Percentiles rank a stretch among this genome's conserved stretches.
Evolutionary conservation across 202 grass and related monocot species (phyloP).

Genomic region (Schoenoplectus triqueter): DNA sequence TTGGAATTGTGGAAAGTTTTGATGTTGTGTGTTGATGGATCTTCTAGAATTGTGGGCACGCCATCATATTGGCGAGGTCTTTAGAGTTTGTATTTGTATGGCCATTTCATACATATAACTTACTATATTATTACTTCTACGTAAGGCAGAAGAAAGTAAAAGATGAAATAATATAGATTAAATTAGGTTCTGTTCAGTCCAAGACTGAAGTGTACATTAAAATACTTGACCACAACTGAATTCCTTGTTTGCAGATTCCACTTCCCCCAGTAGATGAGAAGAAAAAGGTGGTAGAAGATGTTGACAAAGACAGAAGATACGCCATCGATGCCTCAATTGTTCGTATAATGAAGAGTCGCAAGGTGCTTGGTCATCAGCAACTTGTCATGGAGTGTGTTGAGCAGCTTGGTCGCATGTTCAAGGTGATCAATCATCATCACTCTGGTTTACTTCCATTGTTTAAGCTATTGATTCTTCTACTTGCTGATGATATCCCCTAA

Average conservation of each 20-base stretch:
- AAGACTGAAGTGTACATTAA: background rate
- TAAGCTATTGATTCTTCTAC: no score
- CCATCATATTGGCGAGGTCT: background rate
- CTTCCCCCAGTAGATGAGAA: slow-evolving; percentile 87
- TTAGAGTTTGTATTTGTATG: background rate
- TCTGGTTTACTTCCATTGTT: no score
- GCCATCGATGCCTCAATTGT: slow-evolving; percentile 98
- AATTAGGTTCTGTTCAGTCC: slow-evolving; percentile 13
- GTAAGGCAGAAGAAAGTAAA: no score
- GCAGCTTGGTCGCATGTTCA: slow-evolving; percentile 97
- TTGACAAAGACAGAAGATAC: slow-evolving; percentile 97
- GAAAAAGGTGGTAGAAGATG: slow-evolving; percentile 99
- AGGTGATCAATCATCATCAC: slow-evolving; percentile 31
- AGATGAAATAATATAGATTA: background rate
- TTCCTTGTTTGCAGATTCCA: slow-evolving; percentile 39
- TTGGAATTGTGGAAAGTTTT: background rate
- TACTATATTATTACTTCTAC: no score
- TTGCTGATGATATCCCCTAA: no score
- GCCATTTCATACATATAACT: background rate
- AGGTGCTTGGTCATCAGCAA: slow-evolving; percentile 86
- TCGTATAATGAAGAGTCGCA: slow-evolving; percentile 98
- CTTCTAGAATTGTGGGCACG: background rate
- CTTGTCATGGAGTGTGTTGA: slow-evolving; percentile 91
- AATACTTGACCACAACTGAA: background rate
- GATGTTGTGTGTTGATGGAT: background rate